Evolutionary conservation across 306 rosid species (phyloP).

Genomic region (Castanopsis chinensis): DNA sequence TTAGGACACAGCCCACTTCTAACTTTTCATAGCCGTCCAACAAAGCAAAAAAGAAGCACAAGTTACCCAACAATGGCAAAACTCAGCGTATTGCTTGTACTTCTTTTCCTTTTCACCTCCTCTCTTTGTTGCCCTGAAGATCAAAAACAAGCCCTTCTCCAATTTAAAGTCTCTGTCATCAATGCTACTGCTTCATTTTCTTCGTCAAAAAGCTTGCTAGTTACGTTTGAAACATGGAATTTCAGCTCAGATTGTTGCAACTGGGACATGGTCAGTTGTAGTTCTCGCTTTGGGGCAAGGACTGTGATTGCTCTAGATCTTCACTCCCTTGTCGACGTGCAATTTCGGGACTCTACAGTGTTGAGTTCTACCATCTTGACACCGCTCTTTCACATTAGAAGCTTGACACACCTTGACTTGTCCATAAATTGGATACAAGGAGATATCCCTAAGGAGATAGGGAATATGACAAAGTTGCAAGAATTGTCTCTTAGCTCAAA

Average conservation of each 20-base stretch:
- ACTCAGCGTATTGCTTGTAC: background rate
- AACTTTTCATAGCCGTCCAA: background rate
- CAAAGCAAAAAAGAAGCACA: background rate
- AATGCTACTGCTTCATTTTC: background rate
- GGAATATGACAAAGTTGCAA: background rate
- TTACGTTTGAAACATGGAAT: conserved; percentile 25
- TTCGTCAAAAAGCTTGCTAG: background rate
- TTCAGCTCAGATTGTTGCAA: background rate
- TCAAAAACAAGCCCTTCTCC: too few relatives aligned
- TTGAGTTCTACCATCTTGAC: background rate
- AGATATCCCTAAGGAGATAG: conserved; percentile 14
- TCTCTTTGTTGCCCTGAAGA: background rate
- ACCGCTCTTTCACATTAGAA: conserved; percentile 9
- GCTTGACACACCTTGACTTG: conserved; percentile 17
- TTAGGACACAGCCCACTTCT: background rate
- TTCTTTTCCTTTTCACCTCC: conserved; percentile 9
- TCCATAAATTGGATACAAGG: conserved; percentile 3
- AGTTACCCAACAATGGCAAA: background rate
- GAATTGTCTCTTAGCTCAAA: conserved; percentile 1
- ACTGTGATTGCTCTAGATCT: background rate
- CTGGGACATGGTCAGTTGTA: conserved; percentile 20
- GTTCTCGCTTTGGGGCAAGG: background rate
- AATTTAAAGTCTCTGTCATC: background rate
- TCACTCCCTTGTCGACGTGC: background rate
- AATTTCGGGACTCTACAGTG: background rate